These are phyloP conservation scores for Myochromella boudieri DNA, from an alignment of 768 basidiomycete genomes.

Conservation along the genomic window DNA sequence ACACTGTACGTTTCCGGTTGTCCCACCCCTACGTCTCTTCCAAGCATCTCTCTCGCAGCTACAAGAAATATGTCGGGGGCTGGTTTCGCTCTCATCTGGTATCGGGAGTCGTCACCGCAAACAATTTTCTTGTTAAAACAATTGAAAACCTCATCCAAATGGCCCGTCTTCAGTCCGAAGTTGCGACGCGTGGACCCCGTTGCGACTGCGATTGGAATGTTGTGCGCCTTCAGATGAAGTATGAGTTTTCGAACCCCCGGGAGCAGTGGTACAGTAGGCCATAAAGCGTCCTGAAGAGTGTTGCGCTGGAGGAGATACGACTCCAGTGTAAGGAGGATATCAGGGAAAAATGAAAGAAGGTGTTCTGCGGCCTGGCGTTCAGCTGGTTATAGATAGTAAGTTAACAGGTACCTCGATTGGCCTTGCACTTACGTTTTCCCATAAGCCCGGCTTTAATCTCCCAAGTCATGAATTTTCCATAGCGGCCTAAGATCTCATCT, in stretches of 20 bases:
- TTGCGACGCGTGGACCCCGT: slow-evolving; percentile 72
- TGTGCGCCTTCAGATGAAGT: slow-evolving; percentile 63
- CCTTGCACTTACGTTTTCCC: slow-evolving; percentile 65
- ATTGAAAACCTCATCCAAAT: slow-evolving; percentile 57
- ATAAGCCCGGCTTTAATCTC: slow-evolving; percentile 87
- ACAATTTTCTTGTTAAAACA: slow-evolving; percentile 65
- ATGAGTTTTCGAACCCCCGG: slow-evolving; percentile 73
- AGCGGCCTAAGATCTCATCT: slow-evolving; percentile 73
- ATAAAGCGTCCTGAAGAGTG: slow-evolving; percentile 56
- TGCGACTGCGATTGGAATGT: slow-evolving; percentile 78
- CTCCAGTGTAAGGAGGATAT: slow-evolving; percentile 62
- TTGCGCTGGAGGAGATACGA: slow-evolving; percentile 60
- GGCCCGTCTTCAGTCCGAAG: slow-evolving; percentile 64
- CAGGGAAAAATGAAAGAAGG: slow-evolving; percentile 77
- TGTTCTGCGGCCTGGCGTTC: slow-evolving; percentile 63
- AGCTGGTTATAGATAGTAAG: slow-evolving; percentile 37
- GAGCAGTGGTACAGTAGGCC: slow-evolving; percentile 71
- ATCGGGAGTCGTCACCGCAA: slow-evolving; percentile 66
- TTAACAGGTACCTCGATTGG: neutral
- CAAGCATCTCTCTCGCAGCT: slow-evolving; percentile 63
- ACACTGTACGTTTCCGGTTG: slow-evolving; percentile 33
- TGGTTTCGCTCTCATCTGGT: slow-evolving; percentile 70
- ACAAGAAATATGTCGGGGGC: slow-evolving; percentile 78
- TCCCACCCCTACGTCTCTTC: slow-evolving; percentile 59
- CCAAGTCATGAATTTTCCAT: slow-evolving; percentile 83